Conservation (phyloP, 2,329 filamentous ascomycete species). For the Fusarium sublunatum region DNA sequence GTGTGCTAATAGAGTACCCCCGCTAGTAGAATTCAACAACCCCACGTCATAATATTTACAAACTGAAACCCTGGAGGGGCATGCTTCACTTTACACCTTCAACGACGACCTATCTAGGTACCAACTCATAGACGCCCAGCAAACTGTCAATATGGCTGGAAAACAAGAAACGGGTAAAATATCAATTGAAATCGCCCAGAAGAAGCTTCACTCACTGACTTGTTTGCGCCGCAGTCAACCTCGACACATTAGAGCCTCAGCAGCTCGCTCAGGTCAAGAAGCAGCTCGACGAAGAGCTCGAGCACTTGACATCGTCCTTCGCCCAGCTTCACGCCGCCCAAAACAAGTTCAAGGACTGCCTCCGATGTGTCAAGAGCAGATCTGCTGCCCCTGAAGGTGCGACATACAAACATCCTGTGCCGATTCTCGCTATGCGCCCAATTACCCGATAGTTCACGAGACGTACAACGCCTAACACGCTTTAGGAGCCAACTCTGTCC, state of each 20-base stretch:
- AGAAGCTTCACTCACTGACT: constrained; percentile 5
- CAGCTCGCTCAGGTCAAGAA: constrained; percentile 94
- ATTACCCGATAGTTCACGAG: neutral
- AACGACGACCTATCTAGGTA: constrained; percentile 11
- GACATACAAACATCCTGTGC: neutral
- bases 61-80: constrained; percentile 46
- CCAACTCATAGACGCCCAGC: constrained; percentile 4
- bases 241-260: constrained; percentile 82
- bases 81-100: constrained; percentile 16
- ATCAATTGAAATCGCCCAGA: neutral
- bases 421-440: neutral
- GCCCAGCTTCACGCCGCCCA: constrained; percentile 90
- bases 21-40: constrained; percentile 48
- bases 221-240: constrained; percentile 58
- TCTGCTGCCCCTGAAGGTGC: constrained; percentile 49
- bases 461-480: constrained; percentile 20
- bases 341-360: constrained; percentile 90
- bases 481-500: constrained; percentile 65
- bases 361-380: constrained; percentile 74
- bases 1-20: constrained; percentile 27
- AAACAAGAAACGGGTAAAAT: constrained; percentile 50
- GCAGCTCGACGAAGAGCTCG: constrained; percentile 94
- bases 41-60: constrained; percentile 49
- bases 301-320: constrained; percentile 92
- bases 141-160: constrained; percentile 47